Evolutionary conservation across 164 flowering plant species (phyloP).

Genomic region (Liquidambar formosana): DNA sequence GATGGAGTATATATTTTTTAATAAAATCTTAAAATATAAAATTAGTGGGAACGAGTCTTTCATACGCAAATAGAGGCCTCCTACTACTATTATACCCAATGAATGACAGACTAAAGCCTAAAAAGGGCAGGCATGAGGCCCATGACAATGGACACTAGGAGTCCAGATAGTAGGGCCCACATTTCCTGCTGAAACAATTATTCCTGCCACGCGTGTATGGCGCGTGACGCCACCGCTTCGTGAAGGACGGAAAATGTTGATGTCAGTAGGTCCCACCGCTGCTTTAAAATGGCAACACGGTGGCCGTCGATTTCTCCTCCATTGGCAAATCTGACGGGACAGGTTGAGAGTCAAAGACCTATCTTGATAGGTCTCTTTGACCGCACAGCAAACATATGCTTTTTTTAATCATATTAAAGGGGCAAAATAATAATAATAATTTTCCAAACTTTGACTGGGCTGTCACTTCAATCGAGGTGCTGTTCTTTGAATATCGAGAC

Average conservation of each 20-base stretch:
- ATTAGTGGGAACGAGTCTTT: no score
- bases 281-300: not conserved
- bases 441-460: conserved; percentile 51
- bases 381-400: conserved; percentile 20
- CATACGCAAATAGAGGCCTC: no score
- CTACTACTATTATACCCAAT: no score
- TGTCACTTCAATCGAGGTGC: conserved; percentile 65
- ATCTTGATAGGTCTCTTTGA: conserved; percentile 43
- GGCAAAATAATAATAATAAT: no score
- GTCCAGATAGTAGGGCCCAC: no score
- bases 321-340: conserved; percentile 24
- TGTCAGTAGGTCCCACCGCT: conserved; percentile 22
- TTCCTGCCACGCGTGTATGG: conserved; percentile 5
- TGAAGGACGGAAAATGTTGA: conserved; percentile 12
- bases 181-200: no score
- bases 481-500: conserved; percentile 30
- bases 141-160: no score
- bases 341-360: conserved; percentile 28
- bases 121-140: no score
- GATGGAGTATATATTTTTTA: no score
- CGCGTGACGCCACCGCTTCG: conserved; percentile 5
- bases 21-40: no score
- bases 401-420: no score
- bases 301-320: conserved; percentile 22
- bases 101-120: no score